Evolutionary conservation across 345 rosid species (phyloP).

Genomic region (Acer campestre): DNA sequence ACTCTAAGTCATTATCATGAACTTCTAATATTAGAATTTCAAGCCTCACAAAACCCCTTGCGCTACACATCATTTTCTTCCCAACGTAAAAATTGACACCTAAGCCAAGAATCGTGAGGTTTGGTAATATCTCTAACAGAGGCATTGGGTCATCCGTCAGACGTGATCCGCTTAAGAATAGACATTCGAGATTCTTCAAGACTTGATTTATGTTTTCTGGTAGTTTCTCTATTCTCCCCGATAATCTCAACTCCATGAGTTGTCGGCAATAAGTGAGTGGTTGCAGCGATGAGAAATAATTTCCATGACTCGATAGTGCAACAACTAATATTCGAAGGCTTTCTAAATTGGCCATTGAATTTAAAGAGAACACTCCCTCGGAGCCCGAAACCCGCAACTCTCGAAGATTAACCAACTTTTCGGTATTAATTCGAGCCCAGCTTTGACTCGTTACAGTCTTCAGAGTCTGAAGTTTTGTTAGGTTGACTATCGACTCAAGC

Average conservation of each 20-base stretch:
- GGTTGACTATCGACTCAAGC: conserved; percentile 14
- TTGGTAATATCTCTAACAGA: not conserved
- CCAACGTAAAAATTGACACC: not conserved
- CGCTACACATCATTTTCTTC: no score
- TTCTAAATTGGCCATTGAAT: not conserved
- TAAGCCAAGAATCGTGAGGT: not conserved
- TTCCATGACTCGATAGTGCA: not conserved
- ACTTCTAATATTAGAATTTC: no score
- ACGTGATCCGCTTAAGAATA: no score
- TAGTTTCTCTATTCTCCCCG: not conserved
- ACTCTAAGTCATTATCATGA: no score
- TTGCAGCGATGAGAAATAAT: not conserved
- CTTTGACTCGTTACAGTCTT: not conserved
- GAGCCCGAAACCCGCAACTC: not conserved
- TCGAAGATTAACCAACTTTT: conserved; percentile 1
- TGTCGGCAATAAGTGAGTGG: not conserved
- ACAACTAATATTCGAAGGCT: not conserved
- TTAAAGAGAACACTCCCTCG: not conserved
- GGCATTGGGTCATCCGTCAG: not conserved
- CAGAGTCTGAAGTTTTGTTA: not conserved
- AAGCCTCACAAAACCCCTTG: no score
- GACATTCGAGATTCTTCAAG: not conserved
- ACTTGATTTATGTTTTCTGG: not conserved
- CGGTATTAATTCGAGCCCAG: not conserved
- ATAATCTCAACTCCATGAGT: not conserved